Evolutionary conservation across 164 flowering plant genomes (phyloP).

Genomic region (Tetrastigma voinierianum): DNA sequence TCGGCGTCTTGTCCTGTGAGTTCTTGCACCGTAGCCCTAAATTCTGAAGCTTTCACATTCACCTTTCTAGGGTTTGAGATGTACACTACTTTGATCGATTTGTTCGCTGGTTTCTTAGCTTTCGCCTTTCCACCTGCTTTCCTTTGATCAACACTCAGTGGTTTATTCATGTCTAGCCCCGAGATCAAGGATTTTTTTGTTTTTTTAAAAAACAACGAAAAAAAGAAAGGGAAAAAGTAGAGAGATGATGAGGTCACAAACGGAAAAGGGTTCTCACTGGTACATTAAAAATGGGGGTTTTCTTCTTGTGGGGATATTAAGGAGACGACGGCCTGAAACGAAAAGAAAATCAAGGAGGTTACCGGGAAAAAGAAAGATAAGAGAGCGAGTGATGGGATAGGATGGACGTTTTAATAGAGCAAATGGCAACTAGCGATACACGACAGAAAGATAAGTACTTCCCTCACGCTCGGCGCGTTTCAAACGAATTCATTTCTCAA

Average conservation of each 20-base stretch:
- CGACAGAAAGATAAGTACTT: neutral
- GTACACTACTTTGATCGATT: conserved; percentile 34
- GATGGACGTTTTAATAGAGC: neutral
- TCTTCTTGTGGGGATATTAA: neutral
- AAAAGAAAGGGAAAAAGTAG: neutral
- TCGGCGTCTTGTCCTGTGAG: conserved; percentile 42
- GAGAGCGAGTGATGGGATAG: neutral
- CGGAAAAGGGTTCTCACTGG: neutral
- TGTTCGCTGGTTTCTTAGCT: neutral
- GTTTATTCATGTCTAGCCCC: neutral
- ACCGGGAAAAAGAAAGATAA: conserved; percentile 2
- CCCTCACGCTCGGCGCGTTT: too few species aligned
- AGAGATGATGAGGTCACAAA: neutral
- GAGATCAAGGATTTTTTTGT: too few species aligned
- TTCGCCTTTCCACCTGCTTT: conserved; percentile 11
- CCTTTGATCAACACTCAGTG: conserved; percentile 1
- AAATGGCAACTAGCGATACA: neutral
- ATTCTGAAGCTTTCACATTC: conserved; percentile 24
- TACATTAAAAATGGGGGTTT: neutral
- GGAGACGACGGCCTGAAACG: neutral
- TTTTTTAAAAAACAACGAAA: too few species aligned
- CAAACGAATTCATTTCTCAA: too few species aligned
- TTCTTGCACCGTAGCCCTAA: conserved; percentile 35
- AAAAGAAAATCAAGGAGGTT: neutral
- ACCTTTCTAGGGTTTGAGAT: conserved; percentile 37